These are phyloP conservation scores for Ustilago crameri DNA, from an alignment of 1,284 basidiomycete species.

Conservation along the genomic window DNA sequence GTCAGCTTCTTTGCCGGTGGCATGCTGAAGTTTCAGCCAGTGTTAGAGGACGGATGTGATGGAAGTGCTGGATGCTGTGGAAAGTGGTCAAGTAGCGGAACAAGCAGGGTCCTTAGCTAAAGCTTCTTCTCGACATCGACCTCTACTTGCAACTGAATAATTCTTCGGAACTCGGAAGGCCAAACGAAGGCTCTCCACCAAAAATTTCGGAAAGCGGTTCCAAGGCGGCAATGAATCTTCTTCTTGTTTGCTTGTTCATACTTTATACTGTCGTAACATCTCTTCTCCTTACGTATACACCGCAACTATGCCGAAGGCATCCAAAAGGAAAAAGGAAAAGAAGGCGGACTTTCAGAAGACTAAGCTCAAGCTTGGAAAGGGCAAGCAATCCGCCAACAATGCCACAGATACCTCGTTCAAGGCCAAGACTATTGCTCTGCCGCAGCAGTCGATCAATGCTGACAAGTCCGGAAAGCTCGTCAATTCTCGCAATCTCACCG, in stretches of 20 bases:
- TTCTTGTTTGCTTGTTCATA: neutral
- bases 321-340: slow-evolving; percentile 50
- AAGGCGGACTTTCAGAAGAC: slow-evolving; percentile 76
- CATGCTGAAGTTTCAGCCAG: slow-evolving; percentile 7
- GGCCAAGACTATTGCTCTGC: slow-evolving; percentile 72
- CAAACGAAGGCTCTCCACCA: slow-evolving; percentile 3
- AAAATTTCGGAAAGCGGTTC: slow-evolving; percentile 19
- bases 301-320: slow-evolving; percentile 45
- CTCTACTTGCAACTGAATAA: no score
- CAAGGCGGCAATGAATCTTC: neutral
- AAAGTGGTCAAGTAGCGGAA: neutral
- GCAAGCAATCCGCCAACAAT: slow-evolving; percentile 84
- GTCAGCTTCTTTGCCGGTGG: slow-evolving; percentile 39
- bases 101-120: slow-evolving; percentile 10
- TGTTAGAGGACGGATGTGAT: neutral
- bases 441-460: slow-evolving; percentile 59
- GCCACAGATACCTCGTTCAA: slow-evolving; percentile 95
- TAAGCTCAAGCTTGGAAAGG: slow-evolving; percentile 94
- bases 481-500: slow-evolving; percentile 73
- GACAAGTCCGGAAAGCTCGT: slow-evolving; percentile 53
- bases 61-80: neutral
- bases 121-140: slow-evolving; percentile 9
- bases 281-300: neutral
- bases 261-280: neutral
- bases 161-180: slow-evolving; percentile 1